A percentile compares a stretch with the other conserved stretches of the same genome.
Conservation (phyloP, 1,284 basidiomycete genomes). For the Sporisorium graminicola region DNA sequence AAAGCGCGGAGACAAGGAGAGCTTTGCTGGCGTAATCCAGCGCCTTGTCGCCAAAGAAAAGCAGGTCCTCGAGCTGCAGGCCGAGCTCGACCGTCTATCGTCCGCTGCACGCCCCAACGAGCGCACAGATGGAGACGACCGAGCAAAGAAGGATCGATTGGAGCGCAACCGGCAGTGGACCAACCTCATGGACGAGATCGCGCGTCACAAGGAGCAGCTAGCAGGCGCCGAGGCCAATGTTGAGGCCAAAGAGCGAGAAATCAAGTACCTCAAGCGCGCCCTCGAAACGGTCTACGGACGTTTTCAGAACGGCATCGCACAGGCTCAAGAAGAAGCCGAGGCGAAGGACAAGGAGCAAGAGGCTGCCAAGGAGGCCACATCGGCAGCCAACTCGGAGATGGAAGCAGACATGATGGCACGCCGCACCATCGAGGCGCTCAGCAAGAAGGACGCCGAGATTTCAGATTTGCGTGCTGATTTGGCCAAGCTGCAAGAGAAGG, state of each 20-base stretch:
- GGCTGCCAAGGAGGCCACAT: constrained; percentile 6
- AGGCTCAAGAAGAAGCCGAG: constrained; percentile 66
- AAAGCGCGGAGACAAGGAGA: constrained; percentile 68
- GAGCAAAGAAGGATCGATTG: constrained; percentile 79
- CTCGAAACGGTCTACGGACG: constrained; percentile 86
- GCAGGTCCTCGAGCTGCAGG: constrained; percentile 80
- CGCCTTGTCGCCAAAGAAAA: constrained; percentile 86
- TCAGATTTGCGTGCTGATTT: constrained; percentile 57
- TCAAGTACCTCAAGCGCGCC: constrained; percentile 82
- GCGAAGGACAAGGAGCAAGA: constrained; percentile 39
- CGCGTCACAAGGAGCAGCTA: constrained; percentile 78
- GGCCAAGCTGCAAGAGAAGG: constrained; percentile 57
- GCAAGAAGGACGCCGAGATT: constrained; percentile 80
- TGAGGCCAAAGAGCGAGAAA: constrained; percentile 78
- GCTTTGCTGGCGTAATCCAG: constrained; percentile 82
- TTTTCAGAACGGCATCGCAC: constrained; percentile 73
- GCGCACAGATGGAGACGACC: constrained; percentile 47
- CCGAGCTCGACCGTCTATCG: constrained; percentile 76
- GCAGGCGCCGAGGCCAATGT: constrained; percentile 74
- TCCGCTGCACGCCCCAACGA: constrained; percentile 41
- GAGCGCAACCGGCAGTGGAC: constrained; percentile 84
- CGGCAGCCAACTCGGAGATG: constrained; percentile 32
- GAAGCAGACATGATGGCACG: constrained; percentile 81
- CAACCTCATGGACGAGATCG: constrained; percentile 81
- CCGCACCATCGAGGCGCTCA: constrained; percentile 78